Evolutionary conservation across 257 asterid species (phyloP).

Genomic region (Solanum chilense): DNA sequence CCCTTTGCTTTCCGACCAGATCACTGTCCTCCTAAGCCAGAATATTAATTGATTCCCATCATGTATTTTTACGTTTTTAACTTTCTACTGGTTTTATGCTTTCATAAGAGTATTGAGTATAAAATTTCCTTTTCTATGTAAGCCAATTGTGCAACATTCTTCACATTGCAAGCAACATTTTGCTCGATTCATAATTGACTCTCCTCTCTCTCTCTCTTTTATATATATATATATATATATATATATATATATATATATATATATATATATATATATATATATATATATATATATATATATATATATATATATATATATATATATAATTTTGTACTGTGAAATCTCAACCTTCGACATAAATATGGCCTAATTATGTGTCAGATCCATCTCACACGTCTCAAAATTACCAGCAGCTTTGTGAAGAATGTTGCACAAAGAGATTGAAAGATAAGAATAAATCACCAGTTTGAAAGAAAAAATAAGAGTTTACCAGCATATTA

Average conservation of each 20-base stretch:
- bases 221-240: not conserved
- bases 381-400: not conserved
- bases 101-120: not conserved
- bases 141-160: not conserved
- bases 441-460: conserved; percentile 5
- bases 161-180: not conserved
- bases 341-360: not conserved
- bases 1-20: conserved; percentile 80
- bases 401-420: not conserved
- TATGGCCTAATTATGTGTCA: not conserved
- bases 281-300: too few relatives aligned
- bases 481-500: conserved; percentile 34
- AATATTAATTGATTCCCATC: conserved; percentile 3
- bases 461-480: conserved; percentile 1
- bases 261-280: too few relatives aligned
- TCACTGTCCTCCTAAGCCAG: conserved; percentile 38
- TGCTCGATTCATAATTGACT: not conserved
- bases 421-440: not conserved
- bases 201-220: not conserved
- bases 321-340: not conserved
- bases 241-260: too few relatives aligned
- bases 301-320: too few relatives aligned
- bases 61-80: not conserved
- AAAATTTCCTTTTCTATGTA: not conserved
- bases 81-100: not conserved